Percentiles rank a stretch among this genome's conserved stretches.
Evolutionary conservation across 2,329 filamentous ascomycete genomes (phyloP).

Genomic region (Diaporthe vexans): DNA sequence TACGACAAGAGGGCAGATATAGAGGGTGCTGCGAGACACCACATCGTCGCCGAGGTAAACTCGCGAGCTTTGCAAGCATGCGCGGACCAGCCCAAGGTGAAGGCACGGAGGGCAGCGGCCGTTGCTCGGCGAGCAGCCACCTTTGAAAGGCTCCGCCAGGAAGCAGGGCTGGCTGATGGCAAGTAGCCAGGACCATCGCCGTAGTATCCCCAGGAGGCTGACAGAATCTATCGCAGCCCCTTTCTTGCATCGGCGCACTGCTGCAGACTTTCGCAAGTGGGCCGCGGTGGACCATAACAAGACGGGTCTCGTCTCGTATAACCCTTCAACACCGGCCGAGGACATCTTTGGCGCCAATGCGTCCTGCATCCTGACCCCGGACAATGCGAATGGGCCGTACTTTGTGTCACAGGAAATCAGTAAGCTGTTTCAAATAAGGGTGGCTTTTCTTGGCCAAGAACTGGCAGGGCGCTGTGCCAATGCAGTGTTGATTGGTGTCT

Average conservation of each 20-base stretch:
- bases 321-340: constrained; percentile 48
- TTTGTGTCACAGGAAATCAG: constrained; percentile 50
- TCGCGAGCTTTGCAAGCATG: constrained; percentile 55
- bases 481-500: not conserved
- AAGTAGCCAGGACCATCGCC: not conserved
- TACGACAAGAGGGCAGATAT: constrained; percentile 47
- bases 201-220: not conserved
- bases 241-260: constrained; percentile 52
- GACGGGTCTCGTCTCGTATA: constrained; percentile 51
- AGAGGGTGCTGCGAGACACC: constrained; percentile 47
- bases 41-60: constrained; percentile 49
- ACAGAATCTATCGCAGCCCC: constrained; percentile 41
- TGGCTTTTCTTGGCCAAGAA: not conserved
- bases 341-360: constrained; percentile 58
- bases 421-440: not conserved
- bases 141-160: constrained; percentile 54
- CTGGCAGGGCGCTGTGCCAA: too few species aligned
- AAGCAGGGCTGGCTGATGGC: constrained; percentile 44
- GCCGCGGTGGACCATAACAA: constrained; percentile 55
- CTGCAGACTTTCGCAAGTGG: constrained; percentile 54
- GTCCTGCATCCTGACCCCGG: constrained; percentile 58
- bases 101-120: constrained; percentile 55
- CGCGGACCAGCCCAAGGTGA: constrained; percentile 53
- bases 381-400: constrained; percentile 59
- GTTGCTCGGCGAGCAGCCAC: constrained; percentile 55